These are phyloP conservation scores for Aspergillus vadensis DNA, from an alignment of 2,329 filamentous ascomycete genomes.

Conservation along the genomic window DNA sequence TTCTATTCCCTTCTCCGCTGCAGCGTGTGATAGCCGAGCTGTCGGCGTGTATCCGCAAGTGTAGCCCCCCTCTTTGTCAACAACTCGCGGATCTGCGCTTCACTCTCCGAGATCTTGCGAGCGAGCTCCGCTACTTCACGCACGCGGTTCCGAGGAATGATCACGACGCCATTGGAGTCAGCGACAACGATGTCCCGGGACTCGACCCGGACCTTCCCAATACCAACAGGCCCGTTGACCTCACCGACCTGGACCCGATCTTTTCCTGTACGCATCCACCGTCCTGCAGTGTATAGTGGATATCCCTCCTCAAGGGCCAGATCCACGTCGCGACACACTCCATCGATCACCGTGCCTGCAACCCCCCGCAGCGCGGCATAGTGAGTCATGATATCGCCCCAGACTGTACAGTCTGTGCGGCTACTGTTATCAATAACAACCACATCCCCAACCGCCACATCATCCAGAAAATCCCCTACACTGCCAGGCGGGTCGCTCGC, in stretches of 20 bases:
- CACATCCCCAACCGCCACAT: constrained; percentile 33
- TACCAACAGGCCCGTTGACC: constrained; percentile 31
- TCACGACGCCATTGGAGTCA: constrained; percentile 28
- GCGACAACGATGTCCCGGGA: constrained; percentile 35
- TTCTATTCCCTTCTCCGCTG: not conserved
- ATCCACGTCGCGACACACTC: constrained; percentile 37
- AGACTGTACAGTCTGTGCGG: constrained; percentile 39
- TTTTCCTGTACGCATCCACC: constrained; percentile 40
- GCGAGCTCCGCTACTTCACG: not conserved
- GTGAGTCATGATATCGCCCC: constrained; percentile 43
- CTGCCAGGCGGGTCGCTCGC: constrained; percentile 27
- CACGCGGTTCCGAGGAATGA: constrained; percentile 19
- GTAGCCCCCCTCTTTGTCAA: not conserved
- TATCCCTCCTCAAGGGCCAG: constrained; percentile 32
- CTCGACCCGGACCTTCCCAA: constrained; percentile 31
- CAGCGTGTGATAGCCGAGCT: not conserved
- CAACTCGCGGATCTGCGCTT: not conserved
- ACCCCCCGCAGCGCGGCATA: constrained; percentile 34
- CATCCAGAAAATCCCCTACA: constrained; percentile 38
- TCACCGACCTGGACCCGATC: constrained; percentile 35
- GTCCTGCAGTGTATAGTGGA: constrained; percentile 34
- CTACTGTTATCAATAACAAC: constrained; percentile 39
- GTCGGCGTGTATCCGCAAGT: not conserved
- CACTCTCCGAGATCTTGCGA: not conserved
- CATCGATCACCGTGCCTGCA: constrained; percentile 37